A percentile compares a stretch with the other conserved stretches of the same genome.
phyloP scores from a whole-genome alignment of 257 asterid species.

The Salvia rosmarinus region DNA sequence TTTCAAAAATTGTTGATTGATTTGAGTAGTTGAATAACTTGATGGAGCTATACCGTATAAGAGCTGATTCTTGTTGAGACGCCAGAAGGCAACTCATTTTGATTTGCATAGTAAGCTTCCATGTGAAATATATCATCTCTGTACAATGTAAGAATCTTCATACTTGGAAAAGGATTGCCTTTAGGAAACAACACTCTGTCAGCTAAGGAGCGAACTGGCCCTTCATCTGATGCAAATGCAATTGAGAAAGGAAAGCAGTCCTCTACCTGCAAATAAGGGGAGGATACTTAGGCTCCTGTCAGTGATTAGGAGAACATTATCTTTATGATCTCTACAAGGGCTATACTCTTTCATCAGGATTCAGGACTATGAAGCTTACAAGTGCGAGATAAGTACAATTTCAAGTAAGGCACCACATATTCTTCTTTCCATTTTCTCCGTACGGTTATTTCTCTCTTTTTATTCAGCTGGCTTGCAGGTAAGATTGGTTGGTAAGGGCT shows the following conservation, averaged over 20 bases:
- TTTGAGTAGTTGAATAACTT: conserved; percentile 9
- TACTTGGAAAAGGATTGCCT: conserved; percentile 75
- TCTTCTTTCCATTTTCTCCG: neutral
- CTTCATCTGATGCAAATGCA: conserved; percentile 72
- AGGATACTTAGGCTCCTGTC: conserved; percentile 25
- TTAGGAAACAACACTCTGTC: conserved; percentile 63
- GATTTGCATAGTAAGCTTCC: conserved; percentile 70
- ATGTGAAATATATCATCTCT: conserved; percentile 63
- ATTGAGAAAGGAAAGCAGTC: conserved; percentile 89
- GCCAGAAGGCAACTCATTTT: conserved; percentile 76
- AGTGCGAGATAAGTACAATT: conserved; percentile 22
- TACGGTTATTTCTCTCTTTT: neutral
- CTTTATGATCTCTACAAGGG: neutral
- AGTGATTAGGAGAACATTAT: conserved; percentile 2
- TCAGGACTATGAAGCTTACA: conserved; percentile 17
- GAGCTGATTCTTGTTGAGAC: conserved; percentile 67
- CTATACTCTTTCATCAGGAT: conserved; percentile 22
- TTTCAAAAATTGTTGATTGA: neutral
- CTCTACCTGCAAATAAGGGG: conserved; percentile 70
- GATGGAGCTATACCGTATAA: conserved; percentile 53
- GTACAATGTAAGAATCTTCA: conserved; percentile 67
- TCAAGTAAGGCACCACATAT: neutral
- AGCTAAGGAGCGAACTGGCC: conserved; percentile 51
- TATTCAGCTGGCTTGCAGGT: neutral
- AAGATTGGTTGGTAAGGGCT: neutral